Percentiles rank a stretch among this genome's conserved stretches.
phyloP scores from a whole-genome alignment of 1,284 basidiomycete genomes.

The Phaffia rhodozyma region DNA sequence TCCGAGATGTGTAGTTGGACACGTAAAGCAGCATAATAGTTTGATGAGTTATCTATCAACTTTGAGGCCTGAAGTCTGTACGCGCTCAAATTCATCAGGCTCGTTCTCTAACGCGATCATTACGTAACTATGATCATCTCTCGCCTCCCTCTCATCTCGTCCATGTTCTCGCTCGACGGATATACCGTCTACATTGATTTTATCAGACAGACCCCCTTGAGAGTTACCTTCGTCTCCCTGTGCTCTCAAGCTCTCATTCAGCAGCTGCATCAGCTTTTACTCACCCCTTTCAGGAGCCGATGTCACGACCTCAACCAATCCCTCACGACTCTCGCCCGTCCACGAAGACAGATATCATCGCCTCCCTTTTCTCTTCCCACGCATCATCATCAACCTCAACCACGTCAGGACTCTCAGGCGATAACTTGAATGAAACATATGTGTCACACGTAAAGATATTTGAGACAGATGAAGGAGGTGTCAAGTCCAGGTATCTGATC shows the following conservation, averaged over 20 bases:
- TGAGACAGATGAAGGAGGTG: slow-evolving; percentile 56
- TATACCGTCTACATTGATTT: too few relatives aligned
- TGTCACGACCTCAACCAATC: background rate
- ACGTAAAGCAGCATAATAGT: too few relatives aligned
- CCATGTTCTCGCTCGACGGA: too few relatives aligned
- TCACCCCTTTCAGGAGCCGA: background rate
- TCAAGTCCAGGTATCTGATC: slow-evolving; percentile 74
- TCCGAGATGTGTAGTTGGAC: too few relatives aligned
- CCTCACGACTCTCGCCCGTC: background rate
- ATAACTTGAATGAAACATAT: slow-evolving; percentile 59
- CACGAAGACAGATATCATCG: slow-evolving; percentile 51
- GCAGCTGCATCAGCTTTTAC: background rate
- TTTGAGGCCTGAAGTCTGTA: too few relatives aligned
- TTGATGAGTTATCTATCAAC: too few relatives aligned
- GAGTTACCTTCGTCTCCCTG: background rate
- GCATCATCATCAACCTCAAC: slow-evolving; percentile 7
- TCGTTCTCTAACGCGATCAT: too few relatives aligned
- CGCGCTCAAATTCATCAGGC: too few relatives aligned
- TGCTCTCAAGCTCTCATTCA: background rate
- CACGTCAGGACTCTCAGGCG: slow-evolving; percentile 40
- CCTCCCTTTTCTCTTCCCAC: slow-evolving; percentile 66
- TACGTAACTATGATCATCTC: too few relatives aligned
- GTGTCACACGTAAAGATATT: slow-evolving; percentile 79
- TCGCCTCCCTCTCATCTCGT: too few relatives aligned
- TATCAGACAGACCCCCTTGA: slow-evolving; percentile 27